These are phyloP conservation scores for Gossypium ekmanianum DNA, from an alignment of 345 rosid species.

Conservation along the genomic window DNA sequence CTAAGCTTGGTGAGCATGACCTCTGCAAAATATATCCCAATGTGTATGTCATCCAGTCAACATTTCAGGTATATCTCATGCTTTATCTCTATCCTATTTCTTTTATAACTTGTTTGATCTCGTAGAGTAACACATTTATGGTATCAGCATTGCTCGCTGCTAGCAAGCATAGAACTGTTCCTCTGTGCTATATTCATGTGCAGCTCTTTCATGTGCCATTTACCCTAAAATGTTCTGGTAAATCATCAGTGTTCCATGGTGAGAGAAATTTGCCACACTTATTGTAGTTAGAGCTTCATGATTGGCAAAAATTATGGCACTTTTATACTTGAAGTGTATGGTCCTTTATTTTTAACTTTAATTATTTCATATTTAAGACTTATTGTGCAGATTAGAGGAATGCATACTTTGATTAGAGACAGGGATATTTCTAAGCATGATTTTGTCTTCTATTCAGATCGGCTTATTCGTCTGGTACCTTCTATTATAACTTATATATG, in stretches of 20 bases:
- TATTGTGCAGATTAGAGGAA: constrained; percentile 84
- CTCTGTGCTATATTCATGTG: constrained; percentile 1
- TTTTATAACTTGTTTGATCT: constrained; percentile 2
- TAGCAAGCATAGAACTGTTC: neutral
- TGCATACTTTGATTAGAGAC: constrained; percentile 99
- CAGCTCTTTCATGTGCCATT: neutral
- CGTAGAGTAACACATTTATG: constrained; percentile 3
- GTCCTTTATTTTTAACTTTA: neutral
- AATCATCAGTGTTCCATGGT: neutral
- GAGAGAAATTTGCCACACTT: neutral
- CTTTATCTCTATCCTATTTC: neutral
- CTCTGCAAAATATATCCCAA: constrained; percentile 89
- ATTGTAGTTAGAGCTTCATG: constrained; percentile 3
- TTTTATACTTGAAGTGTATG: neutral
- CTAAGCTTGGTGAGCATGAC: constrained; percentile 94
- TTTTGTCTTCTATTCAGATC: constrained; percentile 95
- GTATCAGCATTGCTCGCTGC: neutral
- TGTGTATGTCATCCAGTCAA: constrained; percentile 73
- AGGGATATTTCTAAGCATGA: constrained; percentile 93
- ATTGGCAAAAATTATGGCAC: neutral
- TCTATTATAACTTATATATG: constrained; percentile 14
- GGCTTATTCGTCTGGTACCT: constrained; percentile 88
- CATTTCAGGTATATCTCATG: constrained; percentile 68
- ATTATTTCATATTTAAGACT: constrained; percentile 22
- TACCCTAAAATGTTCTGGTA: neutral